Percentiles rank a stretch among this genome's conserved stretches.
Conservation (phyloP, 257 asterid species). For the Petunia secreta region DNA sequence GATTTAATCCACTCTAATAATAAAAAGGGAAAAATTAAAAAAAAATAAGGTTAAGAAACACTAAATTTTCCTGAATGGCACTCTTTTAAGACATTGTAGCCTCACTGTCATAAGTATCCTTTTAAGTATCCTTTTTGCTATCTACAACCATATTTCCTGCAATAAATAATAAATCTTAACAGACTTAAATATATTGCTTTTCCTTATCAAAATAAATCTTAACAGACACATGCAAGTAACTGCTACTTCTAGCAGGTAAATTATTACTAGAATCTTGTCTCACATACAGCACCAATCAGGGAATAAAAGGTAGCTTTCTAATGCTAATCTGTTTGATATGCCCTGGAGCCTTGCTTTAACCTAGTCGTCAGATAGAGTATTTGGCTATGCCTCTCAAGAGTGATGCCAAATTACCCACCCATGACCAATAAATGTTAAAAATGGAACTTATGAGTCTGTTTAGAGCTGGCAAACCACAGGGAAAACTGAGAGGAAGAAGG, state of each 20-base stretch:
- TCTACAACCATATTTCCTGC: slow-evolving; percentile 16
- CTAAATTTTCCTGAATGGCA: background rate
- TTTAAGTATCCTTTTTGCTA: slow-evolving; percentile 6
- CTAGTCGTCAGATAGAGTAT: background rate
- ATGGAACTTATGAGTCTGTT: background rate
- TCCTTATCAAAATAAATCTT: too few species aligned
- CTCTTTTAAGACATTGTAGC: background rate
- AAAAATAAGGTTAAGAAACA: background rate
- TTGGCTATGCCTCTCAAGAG: background rate
- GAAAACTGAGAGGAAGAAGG: background rate
- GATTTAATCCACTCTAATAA: background rate
- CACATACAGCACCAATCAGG: too few species aligned
- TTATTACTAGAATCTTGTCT: too few species aligned
- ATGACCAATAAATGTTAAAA: background rate
- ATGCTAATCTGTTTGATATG: background rate
- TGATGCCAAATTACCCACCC: background rate
- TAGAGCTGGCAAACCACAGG: background rate
- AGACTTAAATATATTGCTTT: too few species aligned
- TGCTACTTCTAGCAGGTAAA: too few species aligned
- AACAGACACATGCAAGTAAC: background rate
- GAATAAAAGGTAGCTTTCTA: too few species aligned
- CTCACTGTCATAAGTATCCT: background rate
- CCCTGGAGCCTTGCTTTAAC: background rate
- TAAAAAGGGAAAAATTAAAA: background rate
- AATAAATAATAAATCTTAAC: slow-evolving; percentile 12